Conservation (phyloP, 2,329 filamentous ascomycete genomes). For the Curvularia spicifera region DNA sequence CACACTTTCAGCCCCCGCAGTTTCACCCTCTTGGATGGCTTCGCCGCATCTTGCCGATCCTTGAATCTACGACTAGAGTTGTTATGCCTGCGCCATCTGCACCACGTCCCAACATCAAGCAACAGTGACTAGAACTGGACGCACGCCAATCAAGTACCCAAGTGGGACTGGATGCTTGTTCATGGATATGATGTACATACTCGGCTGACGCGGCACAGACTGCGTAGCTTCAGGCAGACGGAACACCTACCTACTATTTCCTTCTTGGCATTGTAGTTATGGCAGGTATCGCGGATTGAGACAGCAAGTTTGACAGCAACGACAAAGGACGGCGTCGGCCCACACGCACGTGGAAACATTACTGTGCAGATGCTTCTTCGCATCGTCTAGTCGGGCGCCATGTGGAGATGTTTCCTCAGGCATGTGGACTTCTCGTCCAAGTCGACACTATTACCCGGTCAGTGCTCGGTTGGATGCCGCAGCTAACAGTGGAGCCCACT, state of each 20-base stretch:
- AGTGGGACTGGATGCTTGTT: neutral
- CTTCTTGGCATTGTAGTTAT: neutral
- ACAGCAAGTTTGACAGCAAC: neutral
- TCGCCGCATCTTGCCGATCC: neutral
- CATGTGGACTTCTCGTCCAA: slow-evolving; percentile 1
- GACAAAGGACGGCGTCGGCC: too few species aligned
- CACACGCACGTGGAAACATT: neutral
- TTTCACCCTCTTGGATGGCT: neutral
- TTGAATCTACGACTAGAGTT: neutral
- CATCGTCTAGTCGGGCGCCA: neutral
- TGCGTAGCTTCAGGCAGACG: neutral
- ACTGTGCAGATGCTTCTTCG: neutral
- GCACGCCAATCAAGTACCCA: slow-evolving; percentile 1
- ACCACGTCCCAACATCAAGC: neutral
- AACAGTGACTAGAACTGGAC: slow-evolving; percentile 9
- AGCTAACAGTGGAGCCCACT: slow-evolving; percentile 6
- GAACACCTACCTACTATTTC: neutral
- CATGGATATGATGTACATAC: neutral
- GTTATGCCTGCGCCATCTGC: neutral
- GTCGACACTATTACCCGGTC: slow-evolving; percentile 9
- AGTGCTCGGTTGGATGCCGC: slow-evolving; percentile 6
- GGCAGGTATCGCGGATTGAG: neutral
- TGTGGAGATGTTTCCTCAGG: neutral
- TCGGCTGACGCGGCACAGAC: neutral
- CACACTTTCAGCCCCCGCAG: neutral